Percentiles rank a stretch among this genome's conserved stretches.
Conservation (phyloP, 164 flowering plant species). For the Piper longum region DNA sequence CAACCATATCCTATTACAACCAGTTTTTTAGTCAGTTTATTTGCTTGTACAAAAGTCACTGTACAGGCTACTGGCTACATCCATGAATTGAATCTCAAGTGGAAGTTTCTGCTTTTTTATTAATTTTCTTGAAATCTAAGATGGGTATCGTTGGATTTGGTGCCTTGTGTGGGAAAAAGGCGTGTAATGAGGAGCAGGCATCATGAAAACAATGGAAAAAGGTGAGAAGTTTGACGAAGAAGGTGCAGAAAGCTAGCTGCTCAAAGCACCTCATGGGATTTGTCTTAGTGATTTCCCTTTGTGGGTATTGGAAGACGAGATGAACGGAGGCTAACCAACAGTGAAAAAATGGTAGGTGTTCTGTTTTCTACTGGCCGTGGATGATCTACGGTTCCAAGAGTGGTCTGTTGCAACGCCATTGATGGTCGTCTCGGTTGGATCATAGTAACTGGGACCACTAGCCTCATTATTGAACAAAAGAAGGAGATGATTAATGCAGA, state of each 20-base stretch:
- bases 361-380: not conserved
- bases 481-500: not conserved
- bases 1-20: slow-evolving; percentile 34
- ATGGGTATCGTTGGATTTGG: not conserved
- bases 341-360: not conserved
- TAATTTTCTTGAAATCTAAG: too few species aligned
- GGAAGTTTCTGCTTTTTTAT: not conserved
- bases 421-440: not conserved
- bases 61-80: not conserved
- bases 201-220: slow-evolving; percentile 1
- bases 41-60: too few species aligned
- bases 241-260: not conserved
- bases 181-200: not conserved
- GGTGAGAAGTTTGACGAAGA: not conserved
- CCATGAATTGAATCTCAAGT: not conserved
- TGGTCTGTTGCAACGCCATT: not conserved
- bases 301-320: not conserved
- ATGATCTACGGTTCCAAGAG: not conserved
- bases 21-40: not conserved
- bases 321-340: not conserved
- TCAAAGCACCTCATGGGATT: not conserved
- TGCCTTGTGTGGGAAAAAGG: not conserved
- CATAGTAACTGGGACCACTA: not conserved
- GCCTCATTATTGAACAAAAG: not conserved
- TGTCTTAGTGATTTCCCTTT: too few species aligned